Base-by-base conservation (phyloP, 2,329 filamentous ascomycete genomes). In the Decorospora gaudefroyi region DNA sequence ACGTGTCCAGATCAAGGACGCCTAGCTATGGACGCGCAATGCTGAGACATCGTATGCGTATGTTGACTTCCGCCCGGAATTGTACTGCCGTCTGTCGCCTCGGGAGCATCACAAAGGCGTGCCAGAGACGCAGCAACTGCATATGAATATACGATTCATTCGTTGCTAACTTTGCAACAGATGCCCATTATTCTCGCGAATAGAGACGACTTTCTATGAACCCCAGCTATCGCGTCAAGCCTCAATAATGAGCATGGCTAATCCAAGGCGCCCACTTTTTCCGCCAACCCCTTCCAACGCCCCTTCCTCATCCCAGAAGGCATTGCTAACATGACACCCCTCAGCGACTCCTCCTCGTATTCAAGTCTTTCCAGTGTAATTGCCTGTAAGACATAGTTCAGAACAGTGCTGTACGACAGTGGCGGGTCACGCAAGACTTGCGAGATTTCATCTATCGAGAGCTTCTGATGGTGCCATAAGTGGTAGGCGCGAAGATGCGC, bases 401-500 rank as follows among this genome's bases (percentile, higher is more conserved):
- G 34, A 8, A 68, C 64, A 4, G 67, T 69, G 27, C 39, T 60
- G 28, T 48, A 33, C 19, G 57, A 48, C 10, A 70, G 51, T 11
- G 66, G 65, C 8, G 64, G 64, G 21, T 68, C 57, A 5, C 64
- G 51, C 28, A 69, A 18, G n/a, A 61, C 46, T 4, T 27, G 15
- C 5, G 56, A 61, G 19, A 68, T 57, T 5, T 52, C 49, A 3
- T 51, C 48, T 6, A 68, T 10, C 1, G 55, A 22, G 5, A 69
- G 41, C 2, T 46, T 34, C 38, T 69, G 65, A 22, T 62, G 43
- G 22, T 64, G 46, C 67, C 67, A 70, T 23, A 70, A 41, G 27
- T 67, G 55, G 42, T 69, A 70, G 6, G 64, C 62, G 9, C 65
- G 65, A 10, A 70, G 58, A 36, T 60, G 62, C 2, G 61, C 45